Evolutionary conservation across 164 flowering plant genomes (phyloP), one percentile per base, ranked within the genome.

Genomic region (Vitis cinerea): DNA sequence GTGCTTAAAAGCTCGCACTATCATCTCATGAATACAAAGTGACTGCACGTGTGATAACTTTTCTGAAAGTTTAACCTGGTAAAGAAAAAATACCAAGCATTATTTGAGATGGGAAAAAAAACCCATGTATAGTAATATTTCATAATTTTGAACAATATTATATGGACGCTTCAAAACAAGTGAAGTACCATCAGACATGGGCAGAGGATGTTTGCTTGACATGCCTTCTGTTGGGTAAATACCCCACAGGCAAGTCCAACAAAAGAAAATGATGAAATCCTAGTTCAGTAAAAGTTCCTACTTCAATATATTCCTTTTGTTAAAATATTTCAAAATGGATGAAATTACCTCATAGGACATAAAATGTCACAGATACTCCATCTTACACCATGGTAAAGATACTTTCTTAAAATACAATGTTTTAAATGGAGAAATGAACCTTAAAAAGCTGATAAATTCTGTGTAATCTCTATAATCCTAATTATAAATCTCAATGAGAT

Each of bases 1-100:
- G 80, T 93, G 99, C 91, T 95, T 95, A 79, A 87, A 93, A 65
- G 99, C 99, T 67, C 99, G 86, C 59, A 89, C 87, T 65, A 93
- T 89, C 99, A 95, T 95, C 87, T 95, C 99, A 82, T 95, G 98
- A 19, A 95, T 82, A 75, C 98, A 95, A 65, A 95, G 97, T 51
- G 97, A 91, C 74, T 93, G 98, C 67, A 95, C 98, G 75, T 95
- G 99, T 11, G 99, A 85, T 71, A 95, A 75, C 79, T 90, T 95
- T 71, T 93, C 97, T 58, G 99, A 95, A 75, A 93, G 94, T 81
- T 91, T 91, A 66, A 91, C 98, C 99, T 95, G 88, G 52, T 71
- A 52, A 50, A 71, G 67, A 63, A 67, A 65, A 68, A 64, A 69
- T 12, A 10, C 17, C 19, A 60, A 60, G 13, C 53, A 48, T 51